Percentiles rank a stretch among this genome's conserved stretches.
Evolutionary conservation across 495 filamentous ascomycete species (phyloP).

Genomic region (Penicillium atrosanguineum): DNA sequence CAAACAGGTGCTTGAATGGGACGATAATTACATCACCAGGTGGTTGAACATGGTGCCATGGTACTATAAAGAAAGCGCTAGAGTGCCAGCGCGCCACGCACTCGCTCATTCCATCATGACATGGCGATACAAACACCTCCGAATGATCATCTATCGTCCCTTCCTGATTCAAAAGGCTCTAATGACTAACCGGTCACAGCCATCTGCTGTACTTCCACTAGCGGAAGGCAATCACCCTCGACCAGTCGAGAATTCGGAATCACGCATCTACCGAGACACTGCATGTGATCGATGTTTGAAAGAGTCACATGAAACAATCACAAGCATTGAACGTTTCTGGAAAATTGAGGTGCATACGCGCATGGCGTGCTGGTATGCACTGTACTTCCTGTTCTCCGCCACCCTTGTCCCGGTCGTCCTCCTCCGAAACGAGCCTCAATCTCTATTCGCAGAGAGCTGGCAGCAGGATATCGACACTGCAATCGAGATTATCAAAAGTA

Average conservation of each 20-base stretch:
- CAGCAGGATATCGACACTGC: constrained; percentile 5
- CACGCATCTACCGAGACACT: background rate
- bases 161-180: constrained; percentile 4
- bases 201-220: background rate
- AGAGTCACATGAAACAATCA: constrained; percentile 4
- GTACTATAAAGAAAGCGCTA: constrained; percentile 3
- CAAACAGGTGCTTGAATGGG: constrained; percentile 5
- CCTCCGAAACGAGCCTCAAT: constrained; percentile 1
- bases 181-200: background rate
- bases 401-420: constrained; percentile 2
- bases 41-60: constrained; percentile 2
- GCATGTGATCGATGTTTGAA: constrained; percentile 1
- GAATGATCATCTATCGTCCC: constrained; percentile 4
- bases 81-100: background rate
- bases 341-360: background rate
- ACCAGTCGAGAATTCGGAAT: background rate
- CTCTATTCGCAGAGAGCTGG: background rate
- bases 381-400: constrained; percentile 5
- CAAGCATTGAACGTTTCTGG: constrained; percentile 1
- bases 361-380: constrained; percentile 6
- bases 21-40: constrained; percentile 1
- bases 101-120: constrained; percentile 4
- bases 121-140: constrained; percentile 8
- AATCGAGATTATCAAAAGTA: background rate
- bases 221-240: background rate